Evolutionary conservation across 768 basidiomycete genomes (phyloP), one percentile per base, ranked within the genome.

Genomic region (Boletus reticuloceps): DNA sequence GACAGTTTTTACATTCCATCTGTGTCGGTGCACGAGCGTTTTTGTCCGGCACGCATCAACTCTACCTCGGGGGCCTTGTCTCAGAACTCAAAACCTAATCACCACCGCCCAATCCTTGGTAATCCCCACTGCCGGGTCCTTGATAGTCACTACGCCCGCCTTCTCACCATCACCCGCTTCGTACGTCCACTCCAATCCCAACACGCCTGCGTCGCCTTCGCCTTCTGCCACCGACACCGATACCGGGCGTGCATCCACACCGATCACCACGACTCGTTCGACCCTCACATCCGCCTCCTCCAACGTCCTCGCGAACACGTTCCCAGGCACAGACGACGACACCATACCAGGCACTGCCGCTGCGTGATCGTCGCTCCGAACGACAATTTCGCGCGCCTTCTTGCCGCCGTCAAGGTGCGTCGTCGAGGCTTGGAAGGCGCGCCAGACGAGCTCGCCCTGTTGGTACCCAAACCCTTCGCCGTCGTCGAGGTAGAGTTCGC

Each of bases 401-500:
- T 55, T 47, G 4, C 31, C 20, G 1, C 46, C n/a, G n/a, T n/a
- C n/a, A n/a, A n/a, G n/a, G n/a, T n/a, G 65, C 63, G 70, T 69
- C 68, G 79, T 71, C 67, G 78, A 79, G 25, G 91, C 86, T 25
- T 64, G 64, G 65, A 95, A 91, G 56, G 79, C 75, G 52, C 92
- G 85, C 91, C 91, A 95, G 55, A 97, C 77, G 67, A 91, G 83
- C 55, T 93, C 78, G 31, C 97, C 97, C 7, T 80, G 67, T 54
- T 81, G 74, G 71, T 94, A 86, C 6, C 79, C 74, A 71, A 85
- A 98, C 1, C 88, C 82, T 49, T 88, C 88, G 14, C 97, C 97
- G 62, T 98, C 97, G 68, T 99, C 97, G 53, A 96, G 82, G 72
- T 98, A 99, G 37, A 99, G 78, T 65, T 95, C 91, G 37, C 97